These are phyloP conservation scores for Apostasia shenzhenica DNA, from an alignment of 106 monocot genomes.

Conservation along the genomic window DNA sequence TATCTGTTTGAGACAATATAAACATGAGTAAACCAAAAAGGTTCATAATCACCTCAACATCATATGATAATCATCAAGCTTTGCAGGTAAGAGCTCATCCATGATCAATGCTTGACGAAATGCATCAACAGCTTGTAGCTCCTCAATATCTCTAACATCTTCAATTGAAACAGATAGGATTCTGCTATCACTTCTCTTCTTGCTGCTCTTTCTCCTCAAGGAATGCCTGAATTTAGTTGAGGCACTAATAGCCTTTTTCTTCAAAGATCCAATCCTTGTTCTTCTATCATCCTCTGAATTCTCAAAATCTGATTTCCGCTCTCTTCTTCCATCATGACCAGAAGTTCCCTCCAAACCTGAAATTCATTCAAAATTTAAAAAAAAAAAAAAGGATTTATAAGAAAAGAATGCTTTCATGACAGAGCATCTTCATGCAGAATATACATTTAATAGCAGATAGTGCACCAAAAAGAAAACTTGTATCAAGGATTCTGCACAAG, in stretches of 20 bases:
- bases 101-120: conserved; percentile 62
- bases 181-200: conserved; percentile 35
- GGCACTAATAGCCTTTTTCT: conserved; percentile 54
- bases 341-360: conserved; percentile 47
- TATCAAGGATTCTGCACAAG: background rate
- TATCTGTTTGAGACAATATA: background rate
- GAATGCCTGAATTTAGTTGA: conserved; percentile 64
- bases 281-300: conserved; percentile 52
- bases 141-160: conserved; percentile 62
- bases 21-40: conserved; percentile 26
- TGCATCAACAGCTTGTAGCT: conserved; percentile 62
- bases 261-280: conserved; percentile 45
- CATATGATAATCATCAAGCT: conserved; percentile 85
- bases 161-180: conserved; percentile 64
- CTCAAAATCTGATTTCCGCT: conserved; percentile 54
- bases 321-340: conserved; percentile 43
- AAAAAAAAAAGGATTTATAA: background rate
- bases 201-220: conserved; percentile 51
- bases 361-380: conserved; percentile 1
- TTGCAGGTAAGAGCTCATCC: conserved; percentile 59
- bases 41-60: conserved; percentile 40
- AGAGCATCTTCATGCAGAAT: background rate
- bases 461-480: background rate
- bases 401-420: background rate
- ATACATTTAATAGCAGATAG: background rate